Percentiles rank a stretch among this genome's conserved stretches.
phyloP scores from a whole-genome alignment of 2,329 filamentous ascomycete genomes.

The Didymella pinodella region DNA sequence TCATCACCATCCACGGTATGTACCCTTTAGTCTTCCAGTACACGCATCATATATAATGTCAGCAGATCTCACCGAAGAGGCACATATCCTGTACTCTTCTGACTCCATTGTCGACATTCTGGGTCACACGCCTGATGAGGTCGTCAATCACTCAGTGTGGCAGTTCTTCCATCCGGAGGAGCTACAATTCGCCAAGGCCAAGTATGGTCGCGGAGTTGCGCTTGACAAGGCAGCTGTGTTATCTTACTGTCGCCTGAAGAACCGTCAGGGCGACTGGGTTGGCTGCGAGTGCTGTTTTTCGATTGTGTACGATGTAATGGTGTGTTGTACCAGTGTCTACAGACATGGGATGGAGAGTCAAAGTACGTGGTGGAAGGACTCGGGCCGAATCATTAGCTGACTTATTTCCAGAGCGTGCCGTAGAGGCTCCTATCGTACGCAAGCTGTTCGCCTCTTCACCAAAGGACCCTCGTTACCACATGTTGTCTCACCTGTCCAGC shows the following conservation, averaged over 20 bases:
- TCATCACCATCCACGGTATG: conserved; percentile 90
- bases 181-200: conserved; percentile 73
- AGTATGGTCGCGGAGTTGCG: conserved; percentile 76
- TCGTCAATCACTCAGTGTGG: conserved; percentile 79
- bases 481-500: conserved; percentile 83
- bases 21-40: conserved; percentile 11
- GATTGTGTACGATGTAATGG: conserved; percentile 85
- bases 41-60: conserved; percentile 24
- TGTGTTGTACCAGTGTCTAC: conserved; percentile 84
- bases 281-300: conserved; percentile 90
- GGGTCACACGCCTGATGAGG: conserved; percentile 78
- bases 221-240: conserved; percentile 87
- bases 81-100: conserved; percentile 82
- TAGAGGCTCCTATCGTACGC: conserved; percentile 79
- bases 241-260: conserved; percentile 77
- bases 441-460: conserved; percentile 83
- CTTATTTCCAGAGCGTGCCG: conserved; percentile 70
- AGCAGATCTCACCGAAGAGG: conserved; percentile 75
- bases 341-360: conserved; percentile 72
- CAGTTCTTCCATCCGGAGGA: conserved; percentile 88
- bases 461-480: conserved; percentile 84
- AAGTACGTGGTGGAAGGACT: conserved; percentile 64
- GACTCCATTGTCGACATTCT: conserved; percentile 85
- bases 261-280: conserved; percentile 74
- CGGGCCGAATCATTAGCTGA: conserved; percentile 17